These are phyloP conservation scores for Sabuloglossum arenarium DNA, from an alignment of 495 filamentous ascomycete species.

Conservation along the genomic window DNA sequence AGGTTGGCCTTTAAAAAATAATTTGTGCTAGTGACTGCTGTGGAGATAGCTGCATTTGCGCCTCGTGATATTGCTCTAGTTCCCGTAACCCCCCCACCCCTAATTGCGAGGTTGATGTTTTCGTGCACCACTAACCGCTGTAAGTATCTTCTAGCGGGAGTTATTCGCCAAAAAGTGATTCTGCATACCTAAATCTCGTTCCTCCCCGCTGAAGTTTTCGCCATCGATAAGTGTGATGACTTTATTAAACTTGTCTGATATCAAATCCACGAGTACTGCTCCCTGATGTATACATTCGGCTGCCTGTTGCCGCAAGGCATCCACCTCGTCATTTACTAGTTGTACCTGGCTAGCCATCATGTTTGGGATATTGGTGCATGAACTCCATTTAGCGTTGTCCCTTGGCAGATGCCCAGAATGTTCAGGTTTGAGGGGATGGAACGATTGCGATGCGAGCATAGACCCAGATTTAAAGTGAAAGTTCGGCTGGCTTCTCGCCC, in stretches of 20 bases:
- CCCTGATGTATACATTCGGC: slow-evolving; percentile 2
- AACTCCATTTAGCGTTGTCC: neutral
- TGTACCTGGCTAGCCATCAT: neutral
- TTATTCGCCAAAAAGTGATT: neutral
- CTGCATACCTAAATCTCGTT: slow-evolving; percentile 31
- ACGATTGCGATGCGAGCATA: neutral
- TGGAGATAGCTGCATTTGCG: slow-evolving; percentile 15
- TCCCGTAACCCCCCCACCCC: slow-evolving; percentile 12
- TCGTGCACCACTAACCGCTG: slow-evolving; percentile 1
- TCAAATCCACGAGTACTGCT: slow-evolving; percentile 31
- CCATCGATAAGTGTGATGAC: slow-evolving; percentile 49
- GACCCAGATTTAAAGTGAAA: neutral
- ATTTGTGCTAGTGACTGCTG: slow-evolving; percentile 23
- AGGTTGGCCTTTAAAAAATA: slow-evolving; percentile 60
- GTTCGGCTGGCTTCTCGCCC: neutral
- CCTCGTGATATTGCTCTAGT: slow-evolving; percentile 9
- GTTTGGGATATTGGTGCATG: neutral
- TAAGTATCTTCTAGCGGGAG: neutral
- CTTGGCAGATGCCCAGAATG: neutral
- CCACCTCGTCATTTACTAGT: neutral
- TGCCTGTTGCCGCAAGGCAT: neutral
- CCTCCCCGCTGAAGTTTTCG: slow-evolving; percentile 39
- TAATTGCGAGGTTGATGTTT: slow-evolving; percentile 8
- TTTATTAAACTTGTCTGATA: slow-evolving; percentile 34
- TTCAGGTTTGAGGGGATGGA: neutral